Evolutionary conservation across 1,284 basidiomycete species (phyloP).

Genomic region (Ceratobasidium sp.): DNA sequence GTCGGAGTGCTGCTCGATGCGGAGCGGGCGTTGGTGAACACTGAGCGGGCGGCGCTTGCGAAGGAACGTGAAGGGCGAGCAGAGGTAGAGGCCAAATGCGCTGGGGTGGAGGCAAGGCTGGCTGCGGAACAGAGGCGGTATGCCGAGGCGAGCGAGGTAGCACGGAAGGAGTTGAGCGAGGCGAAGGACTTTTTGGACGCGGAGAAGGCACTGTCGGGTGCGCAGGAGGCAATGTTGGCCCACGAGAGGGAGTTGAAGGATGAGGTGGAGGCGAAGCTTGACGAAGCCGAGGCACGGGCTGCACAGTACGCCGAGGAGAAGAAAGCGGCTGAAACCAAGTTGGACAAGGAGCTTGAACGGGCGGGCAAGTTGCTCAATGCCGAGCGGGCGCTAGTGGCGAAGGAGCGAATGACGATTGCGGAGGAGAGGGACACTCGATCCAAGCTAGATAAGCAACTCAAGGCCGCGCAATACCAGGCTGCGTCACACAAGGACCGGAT

Average conservation of each 20-base stretch:
- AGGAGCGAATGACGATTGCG: background rate
- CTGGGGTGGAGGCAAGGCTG: constrained; percentile 17
- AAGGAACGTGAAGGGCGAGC: constrained; percentile 10
- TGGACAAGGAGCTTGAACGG: background rate
- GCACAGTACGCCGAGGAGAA: constrained; percentile 6
- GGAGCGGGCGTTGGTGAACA: constrained; percentile 12
- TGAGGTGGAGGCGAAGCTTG: constrained; percentile 25
- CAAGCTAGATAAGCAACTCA: constrained; percentile 8
- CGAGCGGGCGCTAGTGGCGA: background rate
- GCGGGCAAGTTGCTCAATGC: background rate
- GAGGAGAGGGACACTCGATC: background rate
- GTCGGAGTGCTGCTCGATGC: constrained; percentile 13
- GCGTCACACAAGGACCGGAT: background rate
- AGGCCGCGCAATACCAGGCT: background rate
- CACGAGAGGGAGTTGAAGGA: constrained; percentile 24
- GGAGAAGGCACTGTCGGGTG: constrained; percentile 31
- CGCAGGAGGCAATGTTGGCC: constrained; percentile 31
- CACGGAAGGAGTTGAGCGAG: constrained; percentile 28
- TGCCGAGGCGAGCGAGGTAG: constrained; percentile 24
- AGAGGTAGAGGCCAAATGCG: constrained; percentile 14
- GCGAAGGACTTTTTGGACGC: constrained; percentile 40
- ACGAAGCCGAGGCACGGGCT: constrained; percentile 2
- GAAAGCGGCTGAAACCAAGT: background rate
- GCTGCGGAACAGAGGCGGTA: constrained; percentile 22
- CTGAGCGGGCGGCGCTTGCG: constrained; percentile 12